A percentile compares a stretch with the other conserved stretches of the same genome.
Evolutionary conservation across 257 asterid species (phyloP).

Genomic region (Mitragyna speciosa): DNA sequence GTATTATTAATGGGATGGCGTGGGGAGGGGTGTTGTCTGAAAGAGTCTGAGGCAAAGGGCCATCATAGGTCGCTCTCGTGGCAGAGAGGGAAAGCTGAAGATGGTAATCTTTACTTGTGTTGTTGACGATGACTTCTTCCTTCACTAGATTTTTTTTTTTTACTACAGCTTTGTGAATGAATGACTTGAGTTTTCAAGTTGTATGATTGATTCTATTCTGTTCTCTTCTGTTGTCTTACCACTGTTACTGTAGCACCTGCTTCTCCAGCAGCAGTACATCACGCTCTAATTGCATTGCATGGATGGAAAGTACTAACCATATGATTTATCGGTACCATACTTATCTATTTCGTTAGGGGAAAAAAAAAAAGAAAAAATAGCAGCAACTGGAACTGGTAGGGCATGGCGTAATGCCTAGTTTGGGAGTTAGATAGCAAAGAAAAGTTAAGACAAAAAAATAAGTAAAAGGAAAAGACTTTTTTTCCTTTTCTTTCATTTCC

Average conservation of each 20-base stretch:
- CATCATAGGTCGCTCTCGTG: constrained; percentile 50
- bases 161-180: background rate
- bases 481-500: no score
- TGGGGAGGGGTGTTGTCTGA: constrained; percentile 3
- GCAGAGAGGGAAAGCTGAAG: constrained; percentile 36
- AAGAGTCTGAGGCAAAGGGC: constrained; percentile 31
- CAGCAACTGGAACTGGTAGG: no score
- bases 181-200: background rate
- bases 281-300: constrained; percentile 6
- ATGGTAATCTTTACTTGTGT: constrained; percentile 41
- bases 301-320: background rate
- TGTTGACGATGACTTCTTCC: constrained; percentile 48
- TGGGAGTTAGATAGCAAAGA: no score
- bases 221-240: background rate
- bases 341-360: no score
- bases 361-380: no score
- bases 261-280: background rate
- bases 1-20: background rate
- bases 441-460: no score
- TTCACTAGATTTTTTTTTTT: constrained; percentile 2
- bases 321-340: no score
- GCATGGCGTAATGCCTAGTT: no score
- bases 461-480: no score
- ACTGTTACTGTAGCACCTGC: background rate
- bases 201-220: background rate